phyloP scores from a whole-genome alignment of 371 early-diverging fungal genomes.

The Mucor piriformis region DNA sequence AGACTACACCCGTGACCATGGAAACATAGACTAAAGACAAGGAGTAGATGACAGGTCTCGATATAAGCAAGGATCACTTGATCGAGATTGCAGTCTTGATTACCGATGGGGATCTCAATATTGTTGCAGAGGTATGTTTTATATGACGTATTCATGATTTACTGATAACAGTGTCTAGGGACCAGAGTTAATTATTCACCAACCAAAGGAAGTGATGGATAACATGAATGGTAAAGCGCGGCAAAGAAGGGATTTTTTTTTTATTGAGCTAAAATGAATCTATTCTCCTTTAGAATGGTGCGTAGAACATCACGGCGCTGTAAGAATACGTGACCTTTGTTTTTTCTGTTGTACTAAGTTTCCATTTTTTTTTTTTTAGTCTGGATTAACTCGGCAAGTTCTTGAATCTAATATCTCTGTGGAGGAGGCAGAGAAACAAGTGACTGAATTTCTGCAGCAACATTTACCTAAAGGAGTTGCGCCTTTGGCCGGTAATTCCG shows the following conservation, averaged over 20 bases:
- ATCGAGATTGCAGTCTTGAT: conserved; percentile 90
- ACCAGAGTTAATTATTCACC: conserved; percentile 82
- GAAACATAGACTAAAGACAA: too few species aligned
- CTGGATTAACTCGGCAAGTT: conserved; percentile 84
- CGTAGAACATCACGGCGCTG: conserved; percentile 79
- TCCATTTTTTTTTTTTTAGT: conserved; percentile 35
- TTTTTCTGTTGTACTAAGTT: neutral
- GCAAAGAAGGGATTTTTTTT: neutral
- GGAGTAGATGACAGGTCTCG: conserved; percentile 78
- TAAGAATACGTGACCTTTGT: conserved; percentile 24
- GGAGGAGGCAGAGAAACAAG: conserved; percentile 71
- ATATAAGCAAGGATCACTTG: conserved; percentile 65
- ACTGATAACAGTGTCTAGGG: too few species aligned
- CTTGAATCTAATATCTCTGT: conserved; percentile 70
- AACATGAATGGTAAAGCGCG: conserved; percentile 77
- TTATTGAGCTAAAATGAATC: neutral
- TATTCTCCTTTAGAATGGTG: conserved; percentile 75
- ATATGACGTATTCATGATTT: too few species aligned
- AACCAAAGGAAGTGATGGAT: conserved; percentile 78
- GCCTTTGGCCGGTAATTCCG: conserved; percentile 92
- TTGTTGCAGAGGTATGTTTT: conserved; percentile 70
- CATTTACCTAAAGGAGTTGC: conserved; percentile 70
- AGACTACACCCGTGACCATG: too few species aligned
- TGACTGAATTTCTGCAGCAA: conserved; percentile 72
- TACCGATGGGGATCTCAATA: conserved; percentile 83